phyloP scores from a whole-genome alignment of 1,284 basidiomycete genomes.

The Pholiota adiposa region DNA sequence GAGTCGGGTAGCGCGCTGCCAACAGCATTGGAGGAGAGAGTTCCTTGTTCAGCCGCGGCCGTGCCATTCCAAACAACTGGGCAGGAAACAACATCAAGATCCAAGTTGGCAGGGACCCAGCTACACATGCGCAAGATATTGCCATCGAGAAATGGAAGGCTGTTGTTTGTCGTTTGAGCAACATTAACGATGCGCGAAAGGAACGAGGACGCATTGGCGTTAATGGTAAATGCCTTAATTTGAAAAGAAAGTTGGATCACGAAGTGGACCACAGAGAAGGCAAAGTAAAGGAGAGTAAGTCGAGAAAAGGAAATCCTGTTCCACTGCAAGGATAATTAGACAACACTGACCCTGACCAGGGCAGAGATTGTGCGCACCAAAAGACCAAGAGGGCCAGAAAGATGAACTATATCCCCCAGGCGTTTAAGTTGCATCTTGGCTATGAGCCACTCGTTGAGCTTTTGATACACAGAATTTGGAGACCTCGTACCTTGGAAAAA shows the following conservation, averaged over 20 bases:
- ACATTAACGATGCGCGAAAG: constrained; percentile 53
- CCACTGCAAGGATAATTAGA: constrained; percentile 50
- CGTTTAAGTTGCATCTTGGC: constrained; percentile 20
- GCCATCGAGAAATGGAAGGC: constrained; percentile 56
- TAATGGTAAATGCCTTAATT: constrained; percentile 66
- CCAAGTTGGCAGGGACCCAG: constrained; percentile 53
- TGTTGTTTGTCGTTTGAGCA: constrained; percentile 51
- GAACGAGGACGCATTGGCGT: constrained; percentile 58
- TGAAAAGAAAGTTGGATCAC: constrained; percentile 71
- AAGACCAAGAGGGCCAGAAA: constrained; percentile 23
- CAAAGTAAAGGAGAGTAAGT: constrained; percentile 66
- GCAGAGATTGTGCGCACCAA: constrained; percentile 12
- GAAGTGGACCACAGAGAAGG: constrained; percentile 71
- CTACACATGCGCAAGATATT: constrained; percentile 60
- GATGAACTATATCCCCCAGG: constrained; percentile 20
- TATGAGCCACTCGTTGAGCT: background rate
- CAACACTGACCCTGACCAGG: background rate
- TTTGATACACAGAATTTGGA: background rate
- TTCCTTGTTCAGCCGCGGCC: background rate
- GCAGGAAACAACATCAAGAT: constrained; percentile 51
- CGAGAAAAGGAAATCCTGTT: constrained; percentile 70
- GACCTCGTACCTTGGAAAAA: background rate
- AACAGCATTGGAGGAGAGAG: constrained; percentile 11
- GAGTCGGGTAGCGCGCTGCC: background rate
- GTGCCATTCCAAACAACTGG: constrained; percentile 58